Conservation (phyloP, 805 yeast species). For the Ogataea minuta region DNA sequence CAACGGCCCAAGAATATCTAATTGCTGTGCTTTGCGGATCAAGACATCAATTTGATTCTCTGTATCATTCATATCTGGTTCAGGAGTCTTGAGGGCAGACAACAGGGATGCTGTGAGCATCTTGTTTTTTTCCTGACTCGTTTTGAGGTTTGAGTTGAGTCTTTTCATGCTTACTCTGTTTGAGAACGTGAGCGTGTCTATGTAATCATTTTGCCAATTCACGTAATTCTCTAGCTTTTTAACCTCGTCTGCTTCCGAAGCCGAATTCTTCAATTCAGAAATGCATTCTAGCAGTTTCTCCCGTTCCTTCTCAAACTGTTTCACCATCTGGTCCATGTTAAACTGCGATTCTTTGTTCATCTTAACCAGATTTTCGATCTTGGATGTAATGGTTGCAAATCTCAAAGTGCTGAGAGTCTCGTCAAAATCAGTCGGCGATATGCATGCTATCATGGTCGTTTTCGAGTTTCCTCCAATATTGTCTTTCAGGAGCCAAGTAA, state of each 20-base stretch:
- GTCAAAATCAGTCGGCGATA: slow-evolving; percentile 75
- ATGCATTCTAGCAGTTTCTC: slow-evolving; percentile 20
- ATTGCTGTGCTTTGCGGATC: slow-evolving; percentile 10
- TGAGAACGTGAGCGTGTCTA: slow-evolving; percentile 22
- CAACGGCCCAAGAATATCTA: slow-evolving; percentile 11
- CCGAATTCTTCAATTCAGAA: slow-evolving; percentile 11
- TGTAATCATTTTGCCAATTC: slow-evolving; percentile 28
- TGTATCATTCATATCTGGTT: neutral
- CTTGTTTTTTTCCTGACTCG: slow-evolving; percentile 12
- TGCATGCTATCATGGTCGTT: slow-evolving; percentile 85
- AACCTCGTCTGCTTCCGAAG: slow-evolving; percentile 6
- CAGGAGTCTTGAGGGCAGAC: slow-evolving; percentile 1
- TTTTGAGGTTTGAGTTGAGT: slow-evolving; percentile 4
- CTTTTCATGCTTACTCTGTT: slow-evolving; percentile 11
- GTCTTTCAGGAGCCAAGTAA: slow-evolving; percentile 75
- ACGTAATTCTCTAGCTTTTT: slow-evolving; percentile 26
- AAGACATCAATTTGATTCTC: slow-evolving; percentile 9
- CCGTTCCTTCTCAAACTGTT: slow-evolving; percentile 28
- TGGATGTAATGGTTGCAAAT: slow-evolving; percentile 75
- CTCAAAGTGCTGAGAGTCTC: slow-evolving; percentile 74
- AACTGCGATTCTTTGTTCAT: slow-evolving; percentile 43
- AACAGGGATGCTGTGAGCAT: slow-evolving; percentile 9
- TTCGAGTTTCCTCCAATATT: slow-evolving; percentile 78
- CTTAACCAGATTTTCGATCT: slow-evolving; percentile 60
- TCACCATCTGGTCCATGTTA: slow-evolving; percentile 34